Percentiles rank a stretch among this genome's conserved stretches.
Conservation (phyloP, 495 filamentous ascomycete species). For the Endocarpon pusillum region DNA sequence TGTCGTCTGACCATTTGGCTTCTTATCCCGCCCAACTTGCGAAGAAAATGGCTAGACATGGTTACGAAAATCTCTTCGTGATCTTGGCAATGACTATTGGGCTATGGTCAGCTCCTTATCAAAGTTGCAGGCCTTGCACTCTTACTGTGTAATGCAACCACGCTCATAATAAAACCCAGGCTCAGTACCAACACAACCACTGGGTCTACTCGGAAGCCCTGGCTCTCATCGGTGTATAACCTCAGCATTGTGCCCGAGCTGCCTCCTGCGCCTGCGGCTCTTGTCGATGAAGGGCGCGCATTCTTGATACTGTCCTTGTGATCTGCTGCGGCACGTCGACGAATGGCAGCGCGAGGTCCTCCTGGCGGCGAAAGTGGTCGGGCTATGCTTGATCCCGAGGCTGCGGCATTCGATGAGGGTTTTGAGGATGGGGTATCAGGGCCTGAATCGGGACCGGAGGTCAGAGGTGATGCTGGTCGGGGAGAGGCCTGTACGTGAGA, state of each 20-base stretch:
- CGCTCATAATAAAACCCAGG: conserved; percentile 94
- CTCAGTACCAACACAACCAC: conserved; percentile 90
- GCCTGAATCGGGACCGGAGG: conserved; percentile 32
- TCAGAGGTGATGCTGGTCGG: conserved; percentile 30
- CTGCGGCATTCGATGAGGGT: conserved; percentile 36
- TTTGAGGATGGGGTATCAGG: conserved; percentile 43
- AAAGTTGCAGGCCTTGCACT: conserved; percentile 7
- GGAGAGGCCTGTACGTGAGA: conserved; percentile 22
- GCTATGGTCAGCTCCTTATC: conserved; percentile 11
- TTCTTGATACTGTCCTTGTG: conserved; percentile 90
- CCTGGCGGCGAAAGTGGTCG: conserved; percentile 87
- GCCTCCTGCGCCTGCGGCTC: conserved; percentile 85
- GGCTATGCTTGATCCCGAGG: conserved; percentile 45
- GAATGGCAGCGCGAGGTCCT: conserved; percentile 84
- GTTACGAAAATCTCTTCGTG: conserved; percentile 79
- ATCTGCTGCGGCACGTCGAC: conserved; percentile 84
- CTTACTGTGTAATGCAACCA: conserved; percentile 92
- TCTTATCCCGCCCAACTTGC: too few relatives aligned
- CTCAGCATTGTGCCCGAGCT: conserved; percentile 97
- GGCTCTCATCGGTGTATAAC: conserved; percentile 97
- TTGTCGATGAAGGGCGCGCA: conserved; percentile 73
- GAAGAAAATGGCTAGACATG: too few relatives aligned
- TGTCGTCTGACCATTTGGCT: too few relatives aligned
- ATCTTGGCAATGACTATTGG: conserved; percentile 84
- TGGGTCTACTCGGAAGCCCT: conserved; percentile 90